Percentiles rank a stretch among this genome's conserved stretches.
phyloP scores from a whole-genome alignment of 306 rosid species.

The Abrus pulchellus region DNA sequence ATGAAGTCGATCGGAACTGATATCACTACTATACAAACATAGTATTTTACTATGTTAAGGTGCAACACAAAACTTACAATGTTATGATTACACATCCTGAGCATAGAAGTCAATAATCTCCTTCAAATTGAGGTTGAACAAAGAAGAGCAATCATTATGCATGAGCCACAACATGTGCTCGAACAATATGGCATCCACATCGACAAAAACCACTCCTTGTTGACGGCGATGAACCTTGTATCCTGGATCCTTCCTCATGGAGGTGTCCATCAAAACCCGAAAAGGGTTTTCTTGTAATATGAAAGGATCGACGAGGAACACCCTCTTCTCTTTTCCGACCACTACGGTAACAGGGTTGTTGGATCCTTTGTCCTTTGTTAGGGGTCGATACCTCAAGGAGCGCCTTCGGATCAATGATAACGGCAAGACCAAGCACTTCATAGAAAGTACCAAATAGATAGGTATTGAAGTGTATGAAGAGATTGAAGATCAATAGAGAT shows the following conservation, averaged over 20 bases:
- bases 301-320: constrained; percentile 81
- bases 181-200: constrained; percentile 89
- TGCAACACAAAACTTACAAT: neutral
- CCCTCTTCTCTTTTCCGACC: constrained; percentile 86
- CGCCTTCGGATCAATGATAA: constrained; percentile 63
- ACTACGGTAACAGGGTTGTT: constrained; percentile 71
- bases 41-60: neutral
- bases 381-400: constrained; percentile 58
- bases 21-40: neutral
- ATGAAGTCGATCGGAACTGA: neutral
- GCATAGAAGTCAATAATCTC: constrained; percentile 88
- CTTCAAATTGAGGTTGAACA: constrained; percentile 76
- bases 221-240: neutral
- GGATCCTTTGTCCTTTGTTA: constrained; percentile 45
- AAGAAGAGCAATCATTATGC: constrained; percentile 83
- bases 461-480: neutral
- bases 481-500: constrained; percentile 5
- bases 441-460: neutral
- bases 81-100: constrained; percentile 58
- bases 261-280: constrained; percentile 63
- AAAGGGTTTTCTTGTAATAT: constrained; percentile 78
- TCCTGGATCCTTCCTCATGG: constrained; percentile 46
- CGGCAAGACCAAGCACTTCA: constrained; percentile 86
- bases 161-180: constrained; percentile 93
- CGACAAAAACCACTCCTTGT: constrained; percentile 63